Evolutionary conservation across 345 rosid species (phyloP).

Genomic region (Arabis alpina): DNA sequence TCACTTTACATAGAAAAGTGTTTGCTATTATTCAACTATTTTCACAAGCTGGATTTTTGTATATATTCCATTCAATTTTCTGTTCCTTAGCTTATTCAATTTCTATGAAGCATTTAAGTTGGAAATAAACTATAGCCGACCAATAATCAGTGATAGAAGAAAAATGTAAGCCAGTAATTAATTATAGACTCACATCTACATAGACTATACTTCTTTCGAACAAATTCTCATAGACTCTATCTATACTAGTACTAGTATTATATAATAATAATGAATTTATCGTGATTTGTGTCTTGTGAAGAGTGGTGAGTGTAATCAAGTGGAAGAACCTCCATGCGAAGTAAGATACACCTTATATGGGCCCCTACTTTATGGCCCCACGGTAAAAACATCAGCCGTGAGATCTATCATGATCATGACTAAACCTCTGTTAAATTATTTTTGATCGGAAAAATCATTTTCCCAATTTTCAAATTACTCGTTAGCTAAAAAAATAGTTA

Average conservation of each 20-base stretch:
- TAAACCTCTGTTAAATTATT: slow-evolving; percentile 12
- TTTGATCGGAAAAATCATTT: background rate
- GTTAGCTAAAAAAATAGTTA: background rate
- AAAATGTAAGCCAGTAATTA: background rate
- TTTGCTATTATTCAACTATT: background rate
- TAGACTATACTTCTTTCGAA: background rate
- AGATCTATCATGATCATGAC: slow-evolving; percentile 29
- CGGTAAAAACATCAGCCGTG: slow-evolving; percentile 13
- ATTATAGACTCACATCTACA: background rate
- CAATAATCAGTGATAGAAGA: slow-evolving; percentile 14
- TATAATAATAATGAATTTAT: background rate
- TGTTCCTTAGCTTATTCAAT: background rate
- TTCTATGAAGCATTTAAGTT: background rate
- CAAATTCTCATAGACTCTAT: background rate
- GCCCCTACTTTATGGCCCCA: slow-evolving; percentile 27
- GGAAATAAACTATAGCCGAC: slow-evolving; percentile 17
- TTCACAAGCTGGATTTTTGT: background rate
- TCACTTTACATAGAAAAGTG: background rate
- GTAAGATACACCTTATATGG: slow-evolving; percentile 23
- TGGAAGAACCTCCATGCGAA: slow-evolving; percentile 22
- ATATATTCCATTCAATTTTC: background rate
- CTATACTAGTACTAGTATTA: no score
- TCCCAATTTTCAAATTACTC: background rate
- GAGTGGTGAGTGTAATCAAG: slow-evolving; percentile 19
- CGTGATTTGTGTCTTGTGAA: background rate